These are phyloP conservation scores for Santalum album DNA, from an alignment of 164 flowering plant genomes.

Conservation along the genomic window DNA sequence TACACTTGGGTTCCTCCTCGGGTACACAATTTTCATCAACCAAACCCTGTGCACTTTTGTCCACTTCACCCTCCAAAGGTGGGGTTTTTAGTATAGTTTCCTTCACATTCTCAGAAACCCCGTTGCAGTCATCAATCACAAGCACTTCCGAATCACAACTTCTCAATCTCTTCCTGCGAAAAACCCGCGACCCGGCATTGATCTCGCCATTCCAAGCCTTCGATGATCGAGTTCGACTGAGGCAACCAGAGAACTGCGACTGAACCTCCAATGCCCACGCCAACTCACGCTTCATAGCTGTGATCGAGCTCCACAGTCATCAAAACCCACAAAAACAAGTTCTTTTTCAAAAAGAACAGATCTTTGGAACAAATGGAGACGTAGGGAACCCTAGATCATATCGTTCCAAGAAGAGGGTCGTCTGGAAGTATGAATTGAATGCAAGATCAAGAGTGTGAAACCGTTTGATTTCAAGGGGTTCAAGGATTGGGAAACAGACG, in stretches of 20 bases:
- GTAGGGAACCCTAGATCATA: no score
- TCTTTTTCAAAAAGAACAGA: no score
- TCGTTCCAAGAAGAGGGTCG: no score
- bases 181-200: neutral
- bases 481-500: no score
- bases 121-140: conserved; percentile 4
- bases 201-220: conserved; percentile 5
- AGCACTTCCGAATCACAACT: conserved; percentile 5
- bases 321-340: neutral
- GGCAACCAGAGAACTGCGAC: conserved; percentile 10
- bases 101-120: conserved; percentile 2
- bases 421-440: no score
- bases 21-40: neutral
- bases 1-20: neutral
- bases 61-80: neutral
- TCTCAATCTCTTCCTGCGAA: neutral
- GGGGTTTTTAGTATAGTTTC: neutral
- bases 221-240: conserved; percentile 13
- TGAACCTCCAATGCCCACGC: conserved; percentile 13
- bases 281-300: conserved; percentile 37
- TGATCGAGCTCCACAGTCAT: neutral
- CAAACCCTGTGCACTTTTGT: neutral
- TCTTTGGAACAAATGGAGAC: no score
- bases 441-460: no score
- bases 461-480: no score